Evolutionary conservation across 768 basidiomycete species (phyloP), one percentile per base, ranked within the genome.

Genomic region (Leccinum ochraceum): DNA sequence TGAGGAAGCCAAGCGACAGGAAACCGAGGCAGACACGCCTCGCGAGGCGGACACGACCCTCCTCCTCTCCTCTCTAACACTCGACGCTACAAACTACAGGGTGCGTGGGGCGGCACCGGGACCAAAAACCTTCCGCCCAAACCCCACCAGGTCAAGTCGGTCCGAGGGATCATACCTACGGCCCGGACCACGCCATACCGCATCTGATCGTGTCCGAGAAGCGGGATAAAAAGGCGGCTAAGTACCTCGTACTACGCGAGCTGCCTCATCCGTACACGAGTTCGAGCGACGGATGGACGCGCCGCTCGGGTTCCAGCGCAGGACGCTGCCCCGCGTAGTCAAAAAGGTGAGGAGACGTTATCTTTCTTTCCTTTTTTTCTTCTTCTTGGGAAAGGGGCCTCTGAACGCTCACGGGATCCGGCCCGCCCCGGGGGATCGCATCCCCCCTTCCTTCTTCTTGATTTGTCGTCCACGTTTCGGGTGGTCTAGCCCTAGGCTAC

Each of bases 181-280:
- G 77, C 86, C 92, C 89, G 14, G 97, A 99, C 74, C 88, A 87
- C 68, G 80, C 81, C 62, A 93, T 93, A 69, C 82, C 87, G 17
- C 89, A 97, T 71, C 85, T 98, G 69, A 97, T 99, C 78, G 92
- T 99, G 68, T 94, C 93, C 2, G 96, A 99, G 76, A 93, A 90
- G 75, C 87, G 88, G 60, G 96, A 98, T 78, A 94, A 93, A 78
- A 97, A 97, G 73, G 95, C 92, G 0, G 78, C 86, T 16, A 92
- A 94, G 76, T 98, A 95, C 73, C 81, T 87, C 60, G 86, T 32
- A 32, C 32, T 94, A 57, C 91, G 90, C 74, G 95, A 98, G 71
- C 75, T 98, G 49, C 97, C 97, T 3, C 90, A 90, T 75, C 97
- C 96, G 3, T 98, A 94, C 71, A 98, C 2, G 26, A 26, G 26